Percentiles rank a stretch among this genome's conserved stretches.
phyloP scores from a whole-genome alignment of 1,139 yeast genomes.

The Insectozyma bohioensis region DNA sequence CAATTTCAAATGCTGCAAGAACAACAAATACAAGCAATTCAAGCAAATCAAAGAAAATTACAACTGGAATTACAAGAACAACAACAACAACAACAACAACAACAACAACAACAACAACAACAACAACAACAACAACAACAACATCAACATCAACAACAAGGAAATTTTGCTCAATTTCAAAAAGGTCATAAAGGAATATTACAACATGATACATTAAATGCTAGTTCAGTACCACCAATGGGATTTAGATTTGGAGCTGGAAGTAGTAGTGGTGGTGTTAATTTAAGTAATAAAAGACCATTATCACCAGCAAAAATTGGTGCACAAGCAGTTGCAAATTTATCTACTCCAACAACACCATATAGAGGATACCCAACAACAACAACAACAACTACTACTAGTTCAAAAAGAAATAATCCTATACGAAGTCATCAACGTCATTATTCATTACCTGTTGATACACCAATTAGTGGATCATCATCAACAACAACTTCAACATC shows the following conservation, averaged over 20 bases:
- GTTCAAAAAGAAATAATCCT: slow-evolving; percentile 2
- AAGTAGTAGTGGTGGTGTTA: slow-evolving; percentile 8
- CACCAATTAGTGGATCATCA: slow-evolving; percentile 6
- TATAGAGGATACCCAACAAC: slow-evolving; percentile 20
- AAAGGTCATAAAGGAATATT: slow-evolving; percentile 9
- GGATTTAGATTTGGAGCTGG: slow-evolving; percentile 44
- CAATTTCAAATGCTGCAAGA: slow-evolving; percentile 6
- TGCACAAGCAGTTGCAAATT: slow-evolving; percentile 66
- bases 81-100: background rate
- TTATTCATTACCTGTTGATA: slow-evolving; percentile 43
- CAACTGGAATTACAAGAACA: slow-evolving; percentile 9
- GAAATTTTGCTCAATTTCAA: slow-evolving; percentile 1
- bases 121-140: too few species aligned
- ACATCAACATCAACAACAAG: too few species aligned
- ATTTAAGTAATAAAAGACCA: slow-evolving; percentile 17
- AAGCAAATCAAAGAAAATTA: slow-evolving; percentile 7
- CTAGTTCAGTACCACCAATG: slow-evolving; percentile 36
- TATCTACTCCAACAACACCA: slow-evolving; percentile 37
- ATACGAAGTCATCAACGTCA: slow-evolving; percentile 37
- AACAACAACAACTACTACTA: slow-evolving; percentile 15
- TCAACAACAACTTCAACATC: slow-evolving; percentile 3
- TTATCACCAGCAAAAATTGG: slow-evolving; percentile 72
- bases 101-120: too few species aligned
- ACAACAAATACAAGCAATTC: slow-evolving; percentile 7
- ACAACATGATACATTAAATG: slow-evolving; percentile 20